Base-by-base conservation (phyloP, 78 protist genomes). In the Dictyostelium brefeldianum region DNA sequence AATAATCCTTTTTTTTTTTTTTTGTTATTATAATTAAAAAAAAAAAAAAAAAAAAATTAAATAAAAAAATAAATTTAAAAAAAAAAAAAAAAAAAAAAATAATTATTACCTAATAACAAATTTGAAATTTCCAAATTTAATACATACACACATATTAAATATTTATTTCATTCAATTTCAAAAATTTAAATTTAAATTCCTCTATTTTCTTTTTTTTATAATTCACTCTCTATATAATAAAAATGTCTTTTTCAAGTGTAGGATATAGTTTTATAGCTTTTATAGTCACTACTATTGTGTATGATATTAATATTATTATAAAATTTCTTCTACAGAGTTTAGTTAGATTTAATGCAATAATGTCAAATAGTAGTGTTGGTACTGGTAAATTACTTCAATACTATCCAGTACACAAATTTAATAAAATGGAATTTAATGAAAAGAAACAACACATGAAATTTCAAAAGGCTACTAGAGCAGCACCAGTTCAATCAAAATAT, bases 221-320 rank as follows among this genome's bases (percentile, higher is more conserved):
- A 18, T 9, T n/a, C 11, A n/a, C 17, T 17, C n/a, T 20, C 31
- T 9, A 8, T 59, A 9, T n/a, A 22, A 22, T 18, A 10, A 59
- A 59, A 59, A 59, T 59, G 69, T 59, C 69, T 59, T 59, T 59
- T 59, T 59, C 69, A 59, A 59, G 7, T 59, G 69, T 59, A 59
- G 31, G 69, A 22, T 59, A 8, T 36, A 36, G 43, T 36, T 36
- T 36, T 36, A 36, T 36, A 36, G 43, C n/a, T 36, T 36, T 36
- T 36, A 36, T 36, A 36, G 2, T 36, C n/a, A n/a, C 1, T 36
- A 36, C 2, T 36, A 36, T 36, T 36, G 2, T 2, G 1, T 20
- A 5, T 20, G 0, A 6, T 20, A 56, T 20, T 56, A 17, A 18
- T 56, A 20, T 1, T 56, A 20, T 17, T 56, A 11, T 2, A 20